Percentiles rank a stretch among this genome's conserved stretches.
phyloP scores from a whole-genome alignment of 1,284 basidiomycete genomes.

The Malassezia caprae region DNA sequence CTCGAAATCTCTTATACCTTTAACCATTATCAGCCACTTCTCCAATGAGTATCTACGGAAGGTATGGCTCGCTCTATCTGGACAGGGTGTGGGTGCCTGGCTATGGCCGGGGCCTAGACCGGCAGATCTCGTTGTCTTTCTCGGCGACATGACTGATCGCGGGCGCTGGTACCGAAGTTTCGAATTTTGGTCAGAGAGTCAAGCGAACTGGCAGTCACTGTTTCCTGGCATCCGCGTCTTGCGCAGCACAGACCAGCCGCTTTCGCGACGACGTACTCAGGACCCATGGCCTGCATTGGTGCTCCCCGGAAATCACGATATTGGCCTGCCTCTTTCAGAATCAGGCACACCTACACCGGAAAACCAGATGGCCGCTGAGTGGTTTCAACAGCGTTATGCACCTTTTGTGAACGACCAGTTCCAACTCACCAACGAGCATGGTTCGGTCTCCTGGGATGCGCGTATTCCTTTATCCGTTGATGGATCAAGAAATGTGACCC shows the following conservation, averaged over 20 bases:
- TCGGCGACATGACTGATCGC: slow-evolving; percentile 11
- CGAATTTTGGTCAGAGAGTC: not conserved
- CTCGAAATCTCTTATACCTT: not conserved
- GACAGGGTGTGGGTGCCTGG: slow-evolving; percentile 6
- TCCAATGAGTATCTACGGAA: slow-evolving; percentile 12
- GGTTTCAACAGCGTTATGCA: slow-evolving; percentile 17
- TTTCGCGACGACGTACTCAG: not conserved
- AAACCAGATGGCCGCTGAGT: slow-evolving; percentile 11
- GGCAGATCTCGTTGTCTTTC: slow-evolving; percentile 9
- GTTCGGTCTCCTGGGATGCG: slow-evolving; percentile 22
- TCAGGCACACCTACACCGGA: not conserved
- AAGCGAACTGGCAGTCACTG: not conserved
- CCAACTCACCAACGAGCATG: slow-evolving; percentile 17
- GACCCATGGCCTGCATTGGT: not conserved
- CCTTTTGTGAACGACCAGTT: slow-evolving; percentile 18
- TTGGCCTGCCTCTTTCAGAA: slow-evolving; percentile 21
- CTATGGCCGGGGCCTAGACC: not conserved
- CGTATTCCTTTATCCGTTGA: slow-evolving; percentile 22
- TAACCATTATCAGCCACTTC: not conserved
- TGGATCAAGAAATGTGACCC: not conserved
- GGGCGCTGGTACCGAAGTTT: slow-evolving; percentile 4
- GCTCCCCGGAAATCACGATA: slow-evolving; percentile 32
- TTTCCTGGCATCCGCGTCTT: not conserved
- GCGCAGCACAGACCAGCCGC: not conserved
- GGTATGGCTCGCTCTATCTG: slow-evolving; percentile 5